Base-by-base conservation (phyloP, 2,329 filamentous ascomycete genomes). In the Ceratocystis diversiconidia region DNA sequence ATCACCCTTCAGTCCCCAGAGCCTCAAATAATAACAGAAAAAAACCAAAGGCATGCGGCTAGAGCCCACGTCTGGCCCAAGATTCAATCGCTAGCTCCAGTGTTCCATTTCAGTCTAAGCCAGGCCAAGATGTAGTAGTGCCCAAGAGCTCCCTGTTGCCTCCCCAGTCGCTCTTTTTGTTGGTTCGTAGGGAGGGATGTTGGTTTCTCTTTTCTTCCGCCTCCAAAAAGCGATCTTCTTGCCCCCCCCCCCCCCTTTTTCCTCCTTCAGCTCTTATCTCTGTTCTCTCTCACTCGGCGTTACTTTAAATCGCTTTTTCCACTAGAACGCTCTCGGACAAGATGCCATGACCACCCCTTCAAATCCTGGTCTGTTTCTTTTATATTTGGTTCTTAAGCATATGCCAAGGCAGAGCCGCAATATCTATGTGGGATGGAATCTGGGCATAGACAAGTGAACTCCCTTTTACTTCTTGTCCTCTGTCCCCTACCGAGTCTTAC, bases 391-490 rank as follows among this genome's bases (percentile, higher is more conserved):
- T 57, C 50, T 30, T 57, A 28, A 32, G 28, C 50, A 57, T 57
- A 17, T 57, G 55, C 55, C 55, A 59, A 59, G 25, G 55, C 55
- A 59, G 55, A 59, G 55, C 55, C 55, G 55, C 55, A 59, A 59
- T 30, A 19, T 32, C 48, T 52, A n/a, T n/a, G 12, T 36, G 12
- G 1, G n/a, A 17, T 32, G 15, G 52, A n/a, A 17, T 17, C 15
- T 15, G 52, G 3, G 28, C 28, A 17, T 59, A 30, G 22, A 22
- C 7, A 52, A 15, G 7, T 52, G 46, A 10, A 25, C 22, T n/a
- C 19, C 3, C 8, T 25, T 52, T 52, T 52, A 10, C 48, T 25
- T 15, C 19, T 10, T 52, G 17, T 52, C 22, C 15, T 50, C 22
- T 4, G 15, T 10, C 6, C 19, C 8, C 44, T 48, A 17, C 44